phyloP scores from a whole-genome alignment of 2,329 filamentous ascomycete species.

The Cercospora canescens region DNA sequence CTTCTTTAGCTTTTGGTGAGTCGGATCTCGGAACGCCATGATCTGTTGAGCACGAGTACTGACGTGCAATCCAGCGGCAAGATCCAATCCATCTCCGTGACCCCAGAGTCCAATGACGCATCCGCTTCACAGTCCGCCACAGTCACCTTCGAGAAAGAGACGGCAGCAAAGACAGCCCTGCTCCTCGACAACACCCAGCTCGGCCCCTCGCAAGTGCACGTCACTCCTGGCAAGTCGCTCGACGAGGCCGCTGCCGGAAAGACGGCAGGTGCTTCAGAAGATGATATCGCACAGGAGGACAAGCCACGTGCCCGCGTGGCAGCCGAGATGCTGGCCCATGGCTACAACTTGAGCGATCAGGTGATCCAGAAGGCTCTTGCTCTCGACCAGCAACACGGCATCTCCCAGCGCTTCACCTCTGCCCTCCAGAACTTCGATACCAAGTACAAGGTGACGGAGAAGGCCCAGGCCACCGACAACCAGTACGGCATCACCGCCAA shows the following conservation, averaged over 20 bases:
- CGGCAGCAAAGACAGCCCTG: slow-evolving; percentile 93
- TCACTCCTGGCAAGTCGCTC: slow-evolving; percentile 68
- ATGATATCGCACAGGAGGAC: slow-evolving; percentile 86
- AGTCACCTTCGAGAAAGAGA: slow-evolving; percentile 97
- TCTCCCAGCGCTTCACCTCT: slow-evolving; percentile 75
- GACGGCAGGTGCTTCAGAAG: slow-evolving; percentile 54
- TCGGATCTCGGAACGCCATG: slow-evolving; percentile 5
- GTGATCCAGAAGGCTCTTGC: slow-evolving; percentile 82
- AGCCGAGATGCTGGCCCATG: slow-evolving; percentile 94
- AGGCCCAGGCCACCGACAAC: slow-evolving; percentile 78
- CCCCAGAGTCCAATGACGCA: slow-evolving; percentile 52
- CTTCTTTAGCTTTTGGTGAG: slow-evolving; percentile 95
- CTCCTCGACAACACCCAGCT: slow-evolving; percentile 97
- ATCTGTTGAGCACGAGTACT: slow-evolving; percentile 1
- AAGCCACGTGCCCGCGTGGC: slow-evolving; percentile 93
- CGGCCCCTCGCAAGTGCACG: slow-evolving; percentile 72
- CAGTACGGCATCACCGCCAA: slow-evolving; percentile 79
- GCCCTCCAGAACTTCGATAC: slow-evolving; percentile 76
- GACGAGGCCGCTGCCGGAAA: slow-evolving; percentile 64
- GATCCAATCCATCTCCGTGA: slow-evolving; percentile 80
- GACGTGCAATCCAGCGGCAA: slow-evolving; percentile 66
- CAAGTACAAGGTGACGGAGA: slow-evolving; percentile 86
- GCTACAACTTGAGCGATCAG: slow-evolving; percentile 77
- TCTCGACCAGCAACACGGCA: slow-evolving; percentile 85
- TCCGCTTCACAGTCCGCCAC: slow-evolving; percentile 76